Evolutionary conservation across 2,329 filamentous ascomycete species (phyloP).

Genomic region (Ramularia collo-cygni): DNA sequence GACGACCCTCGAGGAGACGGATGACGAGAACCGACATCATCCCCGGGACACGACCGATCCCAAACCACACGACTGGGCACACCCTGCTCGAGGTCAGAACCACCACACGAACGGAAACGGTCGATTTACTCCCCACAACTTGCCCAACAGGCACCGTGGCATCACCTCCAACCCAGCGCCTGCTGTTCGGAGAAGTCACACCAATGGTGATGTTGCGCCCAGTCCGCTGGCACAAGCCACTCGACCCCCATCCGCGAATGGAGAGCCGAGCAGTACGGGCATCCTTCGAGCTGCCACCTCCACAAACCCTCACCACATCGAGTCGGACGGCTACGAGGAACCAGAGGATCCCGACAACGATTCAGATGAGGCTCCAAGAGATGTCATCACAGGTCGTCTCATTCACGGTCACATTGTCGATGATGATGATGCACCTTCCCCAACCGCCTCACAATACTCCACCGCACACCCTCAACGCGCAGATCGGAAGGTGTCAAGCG

Average conservation of each 20-base stretch:
- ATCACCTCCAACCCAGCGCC: conserved; percentile 14
- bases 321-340: conserved; percentile 30
- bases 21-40: conserved; percentile 11
- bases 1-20: conserved; percentile 15
- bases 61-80: conserved; percentile 24
- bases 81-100: conserved; percentile 4
- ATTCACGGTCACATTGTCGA: conserved; percentile 94
- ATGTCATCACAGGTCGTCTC: conserved; percentile 85
- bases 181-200: conserved; percentile 17
- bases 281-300: conserved; percentile 21
- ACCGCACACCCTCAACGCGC: conserved; percentile 39
- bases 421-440: conserved; percentile 75
- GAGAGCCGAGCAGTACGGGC: conserved; percentile 4
- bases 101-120: conserved; percentile 12
- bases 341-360: conserved; percentile 27
- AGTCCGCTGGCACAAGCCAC: conserved; percentile 29
- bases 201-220: conserved; percentile 22
- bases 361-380: conserved; percentile 57
- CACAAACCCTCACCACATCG: conserved; percentile 13
- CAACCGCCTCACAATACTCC: conserved; percentile 58
- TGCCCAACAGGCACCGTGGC: conserved; percentile 12
- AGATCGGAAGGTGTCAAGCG: conserved; percentile 32
- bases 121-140: conserved; percentile 5
- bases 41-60: conserved; percentile 8
- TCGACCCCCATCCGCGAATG: conserved; percentile 24